A percentile compares a stretch with the other conserved stretches of the same genome.
These are phyloP conservation scores for Dendrostoma leiphaemia DNA, from an alignment of 2,329 filamentous ascomycete species.

Conservation along the genomic window DNA sequence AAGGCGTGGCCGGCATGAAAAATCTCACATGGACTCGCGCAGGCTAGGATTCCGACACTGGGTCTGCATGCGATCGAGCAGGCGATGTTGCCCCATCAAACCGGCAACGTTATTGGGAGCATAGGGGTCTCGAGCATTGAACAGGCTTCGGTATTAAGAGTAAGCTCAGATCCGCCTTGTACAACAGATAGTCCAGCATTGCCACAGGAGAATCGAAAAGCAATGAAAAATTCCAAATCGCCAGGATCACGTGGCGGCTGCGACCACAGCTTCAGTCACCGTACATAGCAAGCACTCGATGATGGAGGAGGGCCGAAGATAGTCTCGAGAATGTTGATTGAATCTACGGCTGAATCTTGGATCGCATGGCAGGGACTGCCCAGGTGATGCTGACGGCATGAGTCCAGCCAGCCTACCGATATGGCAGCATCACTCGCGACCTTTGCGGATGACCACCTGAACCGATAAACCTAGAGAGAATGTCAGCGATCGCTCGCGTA, in stretches of 20 bases:
- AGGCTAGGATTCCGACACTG: not conserved
- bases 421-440: too few relatives aligned
- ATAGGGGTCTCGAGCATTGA: not conserved
- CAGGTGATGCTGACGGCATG: not conserved
- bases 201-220: not conserved
- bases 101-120: not conserved
- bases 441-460: too few relatives aligned
- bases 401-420: not conserved
- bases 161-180: not conserved
- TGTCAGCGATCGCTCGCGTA: not conserved
- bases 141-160: not conserved
- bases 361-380: too few relatives aligned
- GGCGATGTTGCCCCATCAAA: not conserved
- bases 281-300: too few relatives aligned
- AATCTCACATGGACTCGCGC: not conserved
- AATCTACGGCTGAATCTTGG: not conserved
- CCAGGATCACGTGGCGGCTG: too few relatives aligned
- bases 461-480: not conserved
- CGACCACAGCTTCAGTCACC: too few relatives aligned
- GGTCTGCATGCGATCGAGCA: not conserved
- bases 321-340: not conserved
- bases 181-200: slow-evolving; percentile 2
- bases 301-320: too few relatives aligned
- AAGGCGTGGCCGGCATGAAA: too few relatives aligned
- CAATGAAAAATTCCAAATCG: not conserved